Conservation (phyloP, 139 green algal species). For the Desmodesmus armatus region DNA sequence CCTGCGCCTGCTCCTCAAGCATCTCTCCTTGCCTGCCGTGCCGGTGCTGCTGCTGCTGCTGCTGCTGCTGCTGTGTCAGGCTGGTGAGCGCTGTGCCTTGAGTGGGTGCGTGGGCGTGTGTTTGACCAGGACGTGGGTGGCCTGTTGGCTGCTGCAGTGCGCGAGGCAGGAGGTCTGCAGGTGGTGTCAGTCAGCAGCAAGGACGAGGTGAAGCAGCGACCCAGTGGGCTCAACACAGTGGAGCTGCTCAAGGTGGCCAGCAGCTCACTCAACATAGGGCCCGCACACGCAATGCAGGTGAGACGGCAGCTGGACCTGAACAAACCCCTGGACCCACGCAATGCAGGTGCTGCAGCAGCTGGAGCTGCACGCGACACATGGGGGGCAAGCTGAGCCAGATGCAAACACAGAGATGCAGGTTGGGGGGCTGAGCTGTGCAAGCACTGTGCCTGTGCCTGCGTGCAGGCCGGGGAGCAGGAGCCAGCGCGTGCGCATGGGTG, state of each 20-base stretch:
- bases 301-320: not conserved
- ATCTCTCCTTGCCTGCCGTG: too few relatives aligned
- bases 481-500: too few relatives aligned
- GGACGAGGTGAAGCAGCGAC: constrained; percentile 69
- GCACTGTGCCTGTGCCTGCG: too few relatives aligned
- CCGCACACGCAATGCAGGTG: constrained; percentile 83
- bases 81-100: constrained; percentile 58
- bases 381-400: too few relatives aligned
- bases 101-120: constrained; percentile 79
- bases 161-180: not conserved
- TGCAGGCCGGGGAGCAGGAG: too few relatives aligned
- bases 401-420: too few relatives aligned
- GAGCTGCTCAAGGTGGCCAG: constrained; percentile 88
- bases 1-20: too few relatives aligned
- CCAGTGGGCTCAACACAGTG: constrained; percentile 88
- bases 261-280: constrained; percentile 80
- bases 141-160: constrained; percentile 36
- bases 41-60: too few relatives aligned
- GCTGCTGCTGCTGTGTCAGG: constrained; percentile 44
- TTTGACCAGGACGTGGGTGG: constrained; percentile 75
- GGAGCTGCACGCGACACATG: not conserved
- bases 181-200: constrained; percentile 51
- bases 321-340: too few relatives aligned
- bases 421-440: too few relatives aligned
- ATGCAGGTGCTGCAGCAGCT: not conserved